These are phyloP conservation scores for Aspergillus homomorphus DNA, from an alignment of 495 filamentous ascomycete genomes.

Conservation along the genomic window DNA sequence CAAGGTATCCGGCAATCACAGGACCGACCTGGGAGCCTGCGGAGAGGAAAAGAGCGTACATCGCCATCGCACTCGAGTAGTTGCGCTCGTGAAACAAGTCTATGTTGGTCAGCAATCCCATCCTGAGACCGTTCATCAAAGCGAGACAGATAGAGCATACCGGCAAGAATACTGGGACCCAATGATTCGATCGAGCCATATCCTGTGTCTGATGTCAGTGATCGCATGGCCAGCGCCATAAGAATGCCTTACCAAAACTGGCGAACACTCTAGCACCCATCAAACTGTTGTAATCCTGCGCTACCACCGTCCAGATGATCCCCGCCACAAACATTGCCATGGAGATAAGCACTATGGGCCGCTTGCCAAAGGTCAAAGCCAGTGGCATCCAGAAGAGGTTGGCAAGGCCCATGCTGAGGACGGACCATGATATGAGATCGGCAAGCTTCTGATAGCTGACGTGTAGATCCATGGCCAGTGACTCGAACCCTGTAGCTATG, in stretches of 20 bases:
- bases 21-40: constrained; percentile 34
- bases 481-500: constrained; percentile 36
- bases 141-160: constrained; percentile 12
- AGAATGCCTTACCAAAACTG: constrained; percentile 25
- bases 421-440: constrained; percentile 33
- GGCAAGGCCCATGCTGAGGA: constrained; percentile 36
- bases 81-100: constrained; percentile 39
- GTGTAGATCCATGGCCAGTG: constrained; percentile 29
- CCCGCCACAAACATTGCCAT: constrained; percentile 37
- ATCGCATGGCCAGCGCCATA: background rate
- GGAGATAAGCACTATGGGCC: constrained; percentile 43
- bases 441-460: constrained; percentile 24
- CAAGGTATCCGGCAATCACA: constrained; percentile 32
- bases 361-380: constrained; percentile 47
- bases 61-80: constrained; percentile 41
- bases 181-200: constrained; percentile 37
- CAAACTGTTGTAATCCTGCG: constrained; percentile 28
- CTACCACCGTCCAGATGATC: constrained; percentile 34
- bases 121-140: background rate
- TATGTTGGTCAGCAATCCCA: constrained; percentile 8
- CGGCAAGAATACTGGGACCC: constrained; percentile 38
- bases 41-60: constrained; percentile 36
- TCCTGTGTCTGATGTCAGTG: constrained; percentile 11
- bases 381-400: constrained; percentile 51
- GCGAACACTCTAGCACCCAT: constrained; percentile 31